A percentile compares a stretch with the other conserved stretches of the same genome.
Evolutionary conservation across 495 filamentous ascomycete species (phyloP).

Genomic region (Tuber indicum): DNA sequence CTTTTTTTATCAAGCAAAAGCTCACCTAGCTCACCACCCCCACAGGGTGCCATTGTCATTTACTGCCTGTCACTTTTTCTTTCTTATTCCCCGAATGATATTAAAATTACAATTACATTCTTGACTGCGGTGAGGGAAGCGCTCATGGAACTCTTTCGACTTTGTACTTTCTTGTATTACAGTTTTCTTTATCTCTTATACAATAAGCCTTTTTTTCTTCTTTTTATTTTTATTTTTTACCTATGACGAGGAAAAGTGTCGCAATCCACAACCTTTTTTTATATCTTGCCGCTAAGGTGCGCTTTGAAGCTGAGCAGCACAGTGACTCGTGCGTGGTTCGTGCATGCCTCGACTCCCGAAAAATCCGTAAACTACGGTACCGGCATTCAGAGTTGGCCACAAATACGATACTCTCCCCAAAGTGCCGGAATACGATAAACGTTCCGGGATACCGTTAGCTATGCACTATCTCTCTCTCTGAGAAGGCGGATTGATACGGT

Average conservation of each 20-base stretch:
- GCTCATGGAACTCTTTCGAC: neutral
- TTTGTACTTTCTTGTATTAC: neutral
- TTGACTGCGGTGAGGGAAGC: neutral
- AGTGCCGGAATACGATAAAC: neutral
- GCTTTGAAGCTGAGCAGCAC: neutral
- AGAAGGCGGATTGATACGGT: neutral
- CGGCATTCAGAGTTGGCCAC: neutral
- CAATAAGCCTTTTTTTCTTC: neutral
- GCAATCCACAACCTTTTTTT: neutral
- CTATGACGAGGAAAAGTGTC: neutral
- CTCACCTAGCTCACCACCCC: constrained; percentile 55
- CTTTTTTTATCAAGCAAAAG: constrained; percentile 99
- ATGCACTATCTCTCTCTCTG: neutral
- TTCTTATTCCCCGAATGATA: neutral
- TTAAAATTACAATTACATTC: neutral
- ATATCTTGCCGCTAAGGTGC: neutral
- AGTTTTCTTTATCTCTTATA: neutral
- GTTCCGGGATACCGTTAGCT: neutral
- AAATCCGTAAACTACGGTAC: neutral
- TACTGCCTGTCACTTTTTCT: neutral
- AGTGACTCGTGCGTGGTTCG: neutral
- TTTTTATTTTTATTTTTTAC: neutral
- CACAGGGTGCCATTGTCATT: neutral
- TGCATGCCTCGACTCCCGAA: neutral
- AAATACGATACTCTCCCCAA: neutral